Evolutionary conservation across 1,284 basidiomycete species (phyloP), one percentile per base, ranked within the genome.

Genomic region (Inonotus obliquus): DNA sequence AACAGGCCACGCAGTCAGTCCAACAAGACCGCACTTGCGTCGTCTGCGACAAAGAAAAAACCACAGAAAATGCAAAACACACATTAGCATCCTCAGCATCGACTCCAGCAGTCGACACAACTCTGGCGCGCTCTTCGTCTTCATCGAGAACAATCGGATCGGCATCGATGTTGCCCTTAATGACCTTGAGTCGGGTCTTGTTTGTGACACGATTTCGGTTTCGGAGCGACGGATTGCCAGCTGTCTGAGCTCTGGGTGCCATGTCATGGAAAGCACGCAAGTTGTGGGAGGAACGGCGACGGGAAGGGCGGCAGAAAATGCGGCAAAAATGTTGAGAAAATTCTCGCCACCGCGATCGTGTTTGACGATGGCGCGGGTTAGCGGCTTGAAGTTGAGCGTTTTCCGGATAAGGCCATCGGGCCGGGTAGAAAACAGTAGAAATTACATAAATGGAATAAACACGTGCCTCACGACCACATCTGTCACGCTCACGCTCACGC

Each of bases 21-120:
- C 79, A 81, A 81, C 79, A 79, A 74, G 75, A 70, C 62, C 64
- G 63, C 62, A 54, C 58, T 21, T 23, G 19, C 54, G 63, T 65
- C 64, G 67, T 71, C 71, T 71, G 74, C 69, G 69, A 75, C 67
- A 67, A 67, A 60, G 51, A 58, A 55, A 72, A 68, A 70, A 67
- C 66, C 61, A 60, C 66, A 68, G 74, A 70, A 73, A 70, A 67
- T 68, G 67, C 61, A 59, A 47, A 53, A 79, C 89, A 84, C 78
- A 92, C 90, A 75, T 91, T 92, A 70, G 91, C 90, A 73, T 94
- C 92, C 78, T 94, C 92, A 69, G 87, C 87, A 71, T 91, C 90
- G 69, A 92, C 90, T 65, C 90, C 90, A 41, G 81, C 81, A 17
- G 82, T 84, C 59, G 79, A 81, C 39, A 82, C 77, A 62, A 82